These are phyloP conservation scores for Fusarium austroafricanum DNA, from an alignment of 2,329 filamentous ascomycete genomes.

Conservation along the genomic window DNA sequence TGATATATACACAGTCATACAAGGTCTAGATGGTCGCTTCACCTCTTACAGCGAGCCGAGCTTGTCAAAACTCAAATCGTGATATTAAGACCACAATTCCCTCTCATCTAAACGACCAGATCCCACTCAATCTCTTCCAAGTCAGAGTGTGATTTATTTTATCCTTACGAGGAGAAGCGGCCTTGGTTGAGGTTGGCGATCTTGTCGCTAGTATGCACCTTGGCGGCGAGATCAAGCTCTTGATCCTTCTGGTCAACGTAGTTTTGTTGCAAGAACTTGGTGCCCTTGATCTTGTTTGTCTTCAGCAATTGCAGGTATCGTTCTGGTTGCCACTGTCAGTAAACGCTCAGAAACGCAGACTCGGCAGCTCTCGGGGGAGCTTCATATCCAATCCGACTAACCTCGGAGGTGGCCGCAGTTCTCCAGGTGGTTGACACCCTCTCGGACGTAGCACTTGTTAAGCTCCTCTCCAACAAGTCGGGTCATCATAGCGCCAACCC, in stretches of 20 bases:
- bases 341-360: conserved; percentile 1
- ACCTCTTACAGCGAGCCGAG: conserved; percentile 31
- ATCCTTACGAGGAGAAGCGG: conserved; percentile 48
- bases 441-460: conserved; percentile 84
- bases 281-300: conserved; percentile 81
- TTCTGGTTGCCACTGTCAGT: conserved; percentile 61
- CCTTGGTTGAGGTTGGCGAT: conserved; percentile 54
- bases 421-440: conserved; percentile 89
- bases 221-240: conserved; percentile 53
- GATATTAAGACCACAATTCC: conserved; percentile 39
- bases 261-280: conserved; percentile 83
- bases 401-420: conserved; percentile 86
- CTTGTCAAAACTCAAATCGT: conserved; percentile 33
- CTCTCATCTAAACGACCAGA: conserved; percentile 37
- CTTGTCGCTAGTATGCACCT: conserved; percentile 56
- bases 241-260: conserved; percentile 68
- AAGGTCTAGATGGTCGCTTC: conserved; percentile 42
- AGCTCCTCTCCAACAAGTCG: conserved; percentile 84
- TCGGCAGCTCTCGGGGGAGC: conserved; percentile 4
- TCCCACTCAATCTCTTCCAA: conserved; percentile 12
- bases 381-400: conserved; percentile 58
- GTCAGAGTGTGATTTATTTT: not conserved
- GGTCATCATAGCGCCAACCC: conserved; percentile 91
- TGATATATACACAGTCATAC: conserved; percentile 52
- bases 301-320: conserved; percentile 83